Percentiles rank a stretch among this genome's conserved stretches.
These are phyloP conservation scores for Xylariaceae sp. DNA, from an alignment of 2,329 filamentous ascomycete genomes.

Conservation along the genomic window DNA sequence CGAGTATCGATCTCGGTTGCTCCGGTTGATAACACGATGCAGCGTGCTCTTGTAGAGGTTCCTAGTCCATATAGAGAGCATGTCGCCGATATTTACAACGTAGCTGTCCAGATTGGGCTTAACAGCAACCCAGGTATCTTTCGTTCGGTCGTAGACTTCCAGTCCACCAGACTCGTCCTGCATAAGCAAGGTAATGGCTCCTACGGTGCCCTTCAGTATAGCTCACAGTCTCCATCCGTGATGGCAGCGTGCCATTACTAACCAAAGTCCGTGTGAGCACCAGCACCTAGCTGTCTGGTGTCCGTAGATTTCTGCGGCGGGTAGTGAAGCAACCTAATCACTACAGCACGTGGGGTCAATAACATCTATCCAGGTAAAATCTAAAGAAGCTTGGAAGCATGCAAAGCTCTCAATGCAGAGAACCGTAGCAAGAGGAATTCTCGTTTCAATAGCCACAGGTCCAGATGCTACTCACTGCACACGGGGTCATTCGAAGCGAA, in stretches of 20 bases:
- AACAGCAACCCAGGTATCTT: slow-evolving; percentile 10
- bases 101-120: slow-evolving; percentile 46
- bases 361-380: no score
- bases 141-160: slow-evolving; percentile 51
- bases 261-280: slow-evolving; percentile 63
- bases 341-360: slow-evolving; percentile 51
- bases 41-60: slow-evolving; percentile 58
- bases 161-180: slow-evolving; percentile 58
- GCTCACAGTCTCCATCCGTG: no score
- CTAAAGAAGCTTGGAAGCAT: no score
- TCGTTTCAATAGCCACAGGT: no score
- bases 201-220: no score
- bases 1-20: slow-evolving; percentile 57
- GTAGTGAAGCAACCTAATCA: slow-evolving; percentile 56
- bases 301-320: slow-evolving; percentile 46
- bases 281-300: slow-evolving; percentile 37
- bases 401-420: no score
- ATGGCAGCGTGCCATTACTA: no score
- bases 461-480: no score
- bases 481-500: no score
- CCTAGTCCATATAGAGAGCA: slow-evolving; percentile 57
- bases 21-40: slow-evolving; percentile 62
- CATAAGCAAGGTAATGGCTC: slow-evolving; percentile 60
- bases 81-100: slow-evolving; percentile 59
- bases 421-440: no score